phyloP scores from a whole-genome alignment of 2,329 filamentous ascomycete genomes.

The Diatrype stigma region DNA sequence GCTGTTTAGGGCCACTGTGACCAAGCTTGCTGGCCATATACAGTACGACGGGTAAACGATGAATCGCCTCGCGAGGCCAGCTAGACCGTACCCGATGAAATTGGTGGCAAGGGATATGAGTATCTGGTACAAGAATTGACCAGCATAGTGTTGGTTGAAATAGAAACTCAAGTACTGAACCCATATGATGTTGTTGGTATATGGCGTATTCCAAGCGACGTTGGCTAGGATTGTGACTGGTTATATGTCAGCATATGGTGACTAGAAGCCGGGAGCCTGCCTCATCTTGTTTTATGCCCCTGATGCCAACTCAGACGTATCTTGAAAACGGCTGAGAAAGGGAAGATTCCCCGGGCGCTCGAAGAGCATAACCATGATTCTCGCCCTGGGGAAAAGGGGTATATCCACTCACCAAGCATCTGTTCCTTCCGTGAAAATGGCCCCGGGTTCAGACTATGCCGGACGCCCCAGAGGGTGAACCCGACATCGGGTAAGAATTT shows the following conservation, averaged over 20 bases:
- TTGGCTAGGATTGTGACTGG: constrained; percentile 57
- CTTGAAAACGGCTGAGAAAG: not conserved
- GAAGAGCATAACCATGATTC: not conserved
- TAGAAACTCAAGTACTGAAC: constrained; percentile 45
- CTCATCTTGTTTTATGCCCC: not conserved
- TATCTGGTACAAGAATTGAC: constrained; percentile 46
- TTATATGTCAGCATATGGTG: not conserved
- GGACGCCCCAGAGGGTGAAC: constrained; percentile 38
- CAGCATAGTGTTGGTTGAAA: constrained; percentile 48
- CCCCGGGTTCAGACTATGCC: constrained; percentile 28
- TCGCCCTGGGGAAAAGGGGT: not conserved
- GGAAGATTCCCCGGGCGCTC: not conserved
- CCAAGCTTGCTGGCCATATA: constrained; percentile 45
- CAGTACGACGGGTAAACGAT: constrained; percentile 48
- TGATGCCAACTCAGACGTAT: not conserved
- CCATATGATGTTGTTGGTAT: constrained; percentile 48
- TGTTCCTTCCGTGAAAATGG: constrained; percentile 57
- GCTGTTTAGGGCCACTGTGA: constrained; percentile 42
- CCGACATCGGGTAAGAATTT: constrained; percentile 46
- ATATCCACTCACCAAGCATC: constrained; percentile 32
- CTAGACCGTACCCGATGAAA: constrained; percentile 53
- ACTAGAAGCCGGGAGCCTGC: not conserved
- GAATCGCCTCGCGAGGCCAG: constrained; percentile 43
- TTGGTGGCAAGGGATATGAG: constrained; percentile 47
- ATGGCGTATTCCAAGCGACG: constrained; percentile 43